Base-by-base conservation (phyloP, 768 basidiomycete species). In the Termitomyces sp. region DNA sequence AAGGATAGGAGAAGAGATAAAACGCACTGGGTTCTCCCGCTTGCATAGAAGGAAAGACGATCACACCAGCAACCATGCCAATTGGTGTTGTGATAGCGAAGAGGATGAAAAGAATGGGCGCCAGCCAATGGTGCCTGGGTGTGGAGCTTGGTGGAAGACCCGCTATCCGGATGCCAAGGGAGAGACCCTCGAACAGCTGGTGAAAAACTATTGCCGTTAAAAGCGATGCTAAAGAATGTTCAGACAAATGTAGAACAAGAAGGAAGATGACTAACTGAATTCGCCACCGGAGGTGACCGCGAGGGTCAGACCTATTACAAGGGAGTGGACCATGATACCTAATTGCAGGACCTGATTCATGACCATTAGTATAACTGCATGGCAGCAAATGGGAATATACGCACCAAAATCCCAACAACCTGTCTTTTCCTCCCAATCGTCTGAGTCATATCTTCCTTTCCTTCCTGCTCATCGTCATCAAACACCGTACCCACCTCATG, bases 281-380 rank as follows among this genome's bases (percentile, higher is more conserved):
- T 90, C 88, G 1, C 81, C 63, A 18, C 88, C 86, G 6, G 79
- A 74, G 4, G 87, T 82, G 55, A 92, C 81, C 1, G 88, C 80
- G 20, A 92, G 73, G 4, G 91, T 92, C 22, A 92, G 68, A 2
- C 91, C 91, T 57, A 93, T 90, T 33, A 92, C 82, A 47, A 93
- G 67, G 2, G 91, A 87, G 66, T 94, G 84, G 50, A 94, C 78
- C 90, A 94, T 88, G 64, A 95, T 90, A 47, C 93, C 84, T 2
- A 88, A 65, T 80, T 95, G 88, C 36, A 95, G 74, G 33, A 90
- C 84, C 90, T 92, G 53, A 26, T 26, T 13, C 28, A 49, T 26
- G 6, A 16, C 5, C 22, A 42, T 49, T 36, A 53, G 44, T 42
- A 48, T 22, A 20, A 43, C 22, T 28, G 18, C 22, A 54, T 45